Conservation (phyloP, 768 basidiomycete genomes). For the Rickenella mellea region DNA sequence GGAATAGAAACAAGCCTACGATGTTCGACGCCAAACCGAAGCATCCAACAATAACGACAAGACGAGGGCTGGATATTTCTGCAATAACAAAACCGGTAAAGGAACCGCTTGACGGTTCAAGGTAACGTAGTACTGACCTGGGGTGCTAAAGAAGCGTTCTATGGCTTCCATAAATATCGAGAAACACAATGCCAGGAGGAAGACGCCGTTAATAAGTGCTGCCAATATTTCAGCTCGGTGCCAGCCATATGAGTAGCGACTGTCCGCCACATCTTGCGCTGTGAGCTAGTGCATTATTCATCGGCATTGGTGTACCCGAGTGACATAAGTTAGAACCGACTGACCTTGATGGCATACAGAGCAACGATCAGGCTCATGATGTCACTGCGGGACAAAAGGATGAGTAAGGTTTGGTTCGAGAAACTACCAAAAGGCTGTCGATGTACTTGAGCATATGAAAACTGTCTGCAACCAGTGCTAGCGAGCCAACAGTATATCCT, state of each 20-base stretch:
- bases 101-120: constrained; percentile 1
- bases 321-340: constrained; percentile 6
- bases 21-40: constrained; percentile 88
- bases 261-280: constrained; percentile 43
- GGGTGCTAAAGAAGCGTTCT: constrained; percentile 77
- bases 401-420: constrained; percentile 8
- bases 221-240: constrained; percentile 95
- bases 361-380: constrained; percentile 93
- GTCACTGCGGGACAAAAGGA: constrained; percentile 50
- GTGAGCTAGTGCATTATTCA: constrained; percentile 43
- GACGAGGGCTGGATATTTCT: constrained; percentile 85
- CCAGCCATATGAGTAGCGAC: constrained; percentile 97
- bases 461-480: constrained; percentile 91
- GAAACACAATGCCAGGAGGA: constrained; percentile 93
- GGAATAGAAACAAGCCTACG: constrained; percentile 89
- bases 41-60: constrained; percentile 85
- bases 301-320: constrained; percentile 5
- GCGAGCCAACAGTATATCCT: constrained; percentile 94
- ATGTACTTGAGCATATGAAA: constrained; percentile 98
- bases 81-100: constrained; percentile 7
- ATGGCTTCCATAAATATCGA: constrained; percentile 91
- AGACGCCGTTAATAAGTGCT: constrained; percentile 92
- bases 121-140: constrained; percentile 38
- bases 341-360: constrained; percentile 84
- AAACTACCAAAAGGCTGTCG: neutral